Conservation (phyloP, 805 yeast genomes). For the Lachancea nothofagi region DNA sequence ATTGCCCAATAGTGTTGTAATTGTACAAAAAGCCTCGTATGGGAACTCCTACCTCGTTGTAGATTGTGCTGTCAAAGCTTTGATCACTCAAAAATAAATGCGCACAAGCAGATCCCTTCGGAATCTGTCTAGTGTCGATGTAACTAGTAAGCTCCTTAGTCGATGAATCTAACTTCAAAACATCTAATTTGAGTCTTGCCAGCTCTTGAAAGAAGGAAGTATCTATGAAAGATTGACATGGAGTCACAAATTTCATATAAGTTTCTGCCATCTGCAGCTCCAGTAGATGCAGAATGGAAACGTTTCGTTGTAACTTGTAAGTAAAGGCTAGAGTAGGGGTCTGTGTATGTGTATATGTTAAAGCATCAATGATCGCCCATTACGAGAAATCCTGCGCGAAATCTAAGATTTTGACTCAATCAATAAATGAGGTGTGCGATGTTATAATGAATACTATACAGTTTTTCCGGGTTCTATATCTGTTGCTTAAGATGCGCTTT, state of each 20-base stretch:
- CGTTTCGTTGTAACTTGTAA: too few relatives aligned
- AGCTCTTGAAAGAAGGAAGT: conserved; percentile 79
- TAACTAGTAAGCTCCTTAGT: conserved; percentile 26
- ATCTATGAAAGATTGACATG: conserved; percentile 71
- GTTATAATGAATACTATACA: too few relatives aligned
- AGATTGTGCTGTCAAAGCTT: conserved; percentile 29
- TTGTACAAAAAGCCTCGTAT: conserved; percentile 45
- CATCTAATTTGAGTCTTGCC: conserved; percentile 66
- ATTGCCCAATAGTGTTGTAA: conserved; percentile 81
- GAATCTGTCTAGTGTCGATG: conserved; percentile 18
- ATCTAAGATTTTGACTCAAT: too few relatives aligned
- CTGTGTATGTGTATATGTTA: too few relatives aligned
- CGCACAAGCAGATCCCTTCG: conserved; percentile 15
- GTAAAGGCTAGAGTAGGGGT: too few relatives aligned
- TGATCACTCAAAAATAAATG: conserved; percentile 26
- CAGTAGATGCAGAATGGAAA: not conserved
- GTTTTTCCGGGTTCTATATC: not conserved
- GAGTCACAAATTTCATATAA: conserved; percentile 32
- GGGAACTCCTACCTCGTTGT: conserved; percentile 9
- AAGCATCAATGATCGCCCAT: not conserved
- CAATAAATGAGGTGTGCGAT: too few relatives aligned
- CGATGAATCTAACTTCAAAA: conserved; percentile 48
- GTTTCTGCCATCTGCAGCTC: not conserved
- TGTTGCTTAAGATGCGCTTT: not conserved
- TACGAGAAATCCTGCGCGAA: too few relatives aligned